A percentile compares a stretch with the other conserved stretches of the same genome.
Evolutionary conservation across 2,329 filamentous ascomycete genomes (phyloP).

Genomic region (Sclerotinia trifoliorum): DNA sequence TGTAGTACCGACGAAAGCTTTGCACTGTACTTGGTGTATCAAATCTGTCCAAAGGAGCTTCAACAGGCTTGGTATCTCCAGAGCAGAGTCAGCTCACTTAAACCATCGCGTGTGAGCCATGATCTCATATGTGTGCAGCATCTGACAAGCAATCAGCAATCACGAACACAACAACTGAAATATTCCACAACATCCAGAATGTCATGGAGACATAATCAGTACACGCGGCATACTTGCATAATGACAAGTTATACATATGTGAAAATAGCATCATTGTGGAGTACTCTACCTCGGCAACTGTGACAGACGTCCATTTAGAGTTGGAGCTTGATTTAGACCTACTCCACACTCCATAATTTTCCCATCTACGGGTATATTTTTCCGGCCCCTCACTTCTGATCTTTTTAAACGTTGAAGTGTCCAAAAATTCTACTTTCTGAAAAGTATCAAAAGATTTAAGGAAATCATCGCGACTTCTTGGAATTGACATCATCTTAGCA

Average conservation of each 20-base stretch:
- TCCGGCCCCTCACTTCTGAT: background rate
- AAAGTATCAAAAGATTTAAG: background rate
- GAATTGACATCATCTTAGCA: background rate
- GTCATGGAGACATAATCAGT: background rate
- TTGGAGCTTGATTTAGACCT: conserved; percentile 12
- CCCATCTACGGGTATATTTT: conserved; percentile 9
- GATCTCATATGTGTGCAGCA: background rate
- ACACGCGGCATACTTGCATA: background rate
- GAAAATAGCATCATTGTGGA: background rate
- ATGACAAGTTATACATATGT: background rate
- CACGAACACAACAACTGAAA: background rate
- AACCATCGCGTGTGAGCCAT: background rate
- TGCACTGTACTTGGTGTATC: background rate
- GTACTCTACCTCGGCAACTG: conserved; percentile 1
- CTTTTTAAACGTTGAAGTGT: background rate
- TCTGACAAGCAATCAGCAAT: background rate
- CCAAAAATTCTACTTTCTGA: background rate
- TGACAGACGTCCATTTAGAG: conserved; percentile 18
- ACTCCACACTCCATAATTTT: conserved; percentile 24
- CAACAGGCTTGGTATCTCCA: background rate
- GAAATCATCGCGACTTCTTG: background rate
- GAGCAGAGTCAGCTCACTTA: background rate
- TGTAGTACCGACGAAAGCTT: background rate
- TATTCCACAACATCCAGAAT: background rate
- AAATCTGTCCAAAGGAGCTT: background rate